Base-by-base conservation (phyloP, 345 rosid species). In the Citrus unshiu region DNA sequence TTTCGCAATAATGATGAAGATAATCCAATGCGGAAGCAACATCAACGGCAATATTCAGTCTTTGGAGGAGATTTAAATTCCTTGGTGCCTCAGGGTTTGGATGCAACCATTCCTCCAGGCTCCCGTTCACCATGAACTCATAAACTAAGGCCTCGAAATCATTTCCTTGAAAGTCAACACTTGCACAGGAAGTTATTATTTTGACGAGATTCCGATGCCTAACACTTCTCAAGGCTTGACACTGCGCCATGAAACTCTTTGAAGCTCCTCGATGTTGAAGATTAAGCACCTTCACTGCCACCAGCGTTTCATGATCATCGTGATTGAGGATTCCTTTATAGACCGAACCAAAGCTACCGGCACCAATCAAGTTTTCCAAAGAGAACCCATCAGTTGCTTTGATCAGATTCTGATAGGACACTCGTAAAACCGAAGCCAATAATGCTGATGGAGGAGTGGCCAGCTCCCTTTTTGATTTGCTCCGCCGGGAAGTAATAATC, bases 101-200 rank as follows among this genome's bases (percentile, higher is more conserved):
- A 66, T 77, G 73, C 74, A 77, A 37, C 73, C 79, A 77, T 27
- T 72, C 49, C 62, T 78, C 81, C 18, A 78, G n/a, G 46, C 64
- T 78, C 62, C 76, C 81, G n/a, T 78, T 78, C 1, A 9, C 54
- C 73, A 66, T 73, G 30, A 68, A 80, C 25, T 77, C 79, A 9
- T 46, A 79, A n/a, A 86, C 79, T 5, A 86, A 24, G 39, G 89
- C 87, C 65, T 74, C 76, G 77, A 85, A 85, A 46, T 75, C 84
- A 63, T 57, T 58, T 3, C 83, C 86, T 51, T 68, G 29, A 10
- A 58, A 21, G 32, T 81, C 72, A 21, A 86, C 54, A 46, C 81
- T 77, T n/a, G 82, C 79, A 70, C 84, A 81, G 16, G 57, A 61
- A n/a, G 83, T 79, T 43, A 81, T 24, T 35, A 86, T 57, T 49